Conservation (phyloP, 208 protist genomes). For the Trypanosoma mega region DNA sequence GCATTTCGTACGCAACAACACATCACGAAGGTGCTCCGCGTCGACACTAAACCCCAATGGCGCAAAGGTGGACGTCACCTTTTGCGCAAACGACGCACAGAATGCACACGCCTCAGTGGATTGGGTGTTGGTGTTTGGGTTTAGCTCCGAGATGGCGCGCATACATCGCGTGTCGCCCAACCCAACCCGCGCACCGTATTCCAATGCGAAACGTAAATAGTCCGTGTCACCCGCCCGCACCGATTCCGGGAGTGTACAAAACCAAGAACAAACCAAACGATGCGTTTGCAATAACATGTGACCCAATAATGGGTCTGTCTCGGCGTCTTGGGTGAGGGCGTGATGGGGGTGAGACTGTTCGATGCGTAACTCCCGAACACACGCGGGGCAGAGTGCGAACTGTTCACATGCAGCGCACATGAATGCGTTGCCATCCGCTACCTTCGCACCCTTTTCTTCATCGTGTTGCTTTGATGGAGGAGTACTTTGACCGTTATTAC, state of each 20-base stretch:
- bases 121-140: slow-evolving; percentile 44
- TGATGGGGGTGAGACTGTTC: not conserved
- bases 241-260: slow-evolving; percentile 54
- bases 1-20: slow-evolving; percentile 58
- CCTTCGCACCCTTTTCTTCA: too few species aligned
- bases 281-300: slow-evolving; percentile 50
- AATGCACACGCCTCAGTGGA: slow-evolving; percentile 31
- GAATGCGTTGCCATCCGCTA: slow-evolving; percentile 17
- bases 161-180: slow-evolving; percentile 41
- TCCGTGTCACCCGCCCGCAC: slow-evolving; percentile 77
- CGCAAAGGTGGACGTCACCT: slow-evolving; percentile 23
- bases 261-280: slow-evolving; percentile 60
- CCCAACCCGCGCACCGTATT: slow-evolving; percentile 54
- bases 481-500: too few species aligned
- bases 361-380: slow-evolving; percentile 18
- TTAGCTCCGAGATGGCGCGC: slow-evolving; percentile 29
- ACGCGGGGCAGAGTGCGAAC: slow-evolving; percentile 55
- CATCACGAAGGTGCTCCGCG: slow-evolving; percentile 47
- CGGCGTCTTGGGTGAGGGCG: not conserved
- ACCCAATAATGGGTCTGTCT: not conserved
- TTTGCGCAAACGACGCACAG: slow-evolving; percentile 56
- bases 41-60: slow-evolving; percentile 32
- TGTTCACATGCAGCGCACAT: slow-evolving; percentile 65
- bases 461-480: too few species aligned
- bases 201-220: slow-evolving; percentile 74